A percentile compares a stretch with the other conserved stretches of the same genome.
phyloP scores from a whole-genome alignment of 2,329 filamentous ascomycete species.

The Coniochaeta sp. region DNA sequence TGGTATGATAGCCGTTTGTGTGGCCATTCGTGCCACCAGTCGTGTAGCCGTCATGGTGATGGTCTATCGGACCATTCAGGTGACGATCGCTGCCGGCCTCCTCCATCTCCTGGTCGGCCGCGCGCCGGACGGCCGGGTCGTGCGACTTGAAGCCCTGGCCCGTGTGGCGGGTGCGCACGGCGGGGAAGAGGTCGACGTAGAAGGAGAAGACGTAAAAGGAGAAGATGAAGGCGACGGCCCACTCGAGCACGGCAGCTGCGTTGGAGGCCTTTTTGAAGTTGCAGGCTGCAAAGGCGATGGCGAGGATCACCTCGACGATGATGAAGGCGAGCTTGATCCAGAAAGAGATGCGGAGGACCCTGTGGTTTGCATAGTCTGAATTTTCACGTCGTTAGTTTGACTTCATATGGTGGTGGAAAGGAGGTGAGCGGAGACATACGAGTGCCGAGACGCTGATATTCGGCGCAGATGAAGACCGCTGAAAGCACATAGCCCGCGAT shows the following conservation, averaged over 20 bases:
- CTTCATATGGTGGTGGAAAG: background rate
- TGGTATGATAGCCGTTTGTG: too few species aligned
- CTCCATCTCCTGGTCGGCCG: constrained; percentile 1
- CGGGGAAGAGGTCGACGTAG: constrained; percentile 78
- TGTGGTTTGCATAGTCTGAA: constrained; percentile 65
- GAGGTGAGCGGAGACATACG: constrained; percentile 34
- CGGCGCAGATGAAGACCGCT: constrained; percentile 81
- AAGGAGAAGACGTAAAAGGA: constrained; percentile 85
- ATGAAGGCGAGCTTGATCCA: constrained; percentile 84
- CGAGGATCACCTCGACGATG: constrained; percentile 66
- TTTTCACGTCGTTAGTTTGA: constrained; percentile 1
- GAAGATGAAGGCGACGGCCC: constrained; percentile 74
- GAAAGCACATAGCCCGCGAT: constrained; percentile 79
- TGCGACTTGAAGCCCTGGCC: constrained; percentile 4
- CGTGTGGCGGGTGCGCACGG: constrained; percentile 44
- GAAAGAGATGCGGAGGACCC: constrained; percentile 70
- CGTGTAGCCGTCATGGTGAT: background rate
- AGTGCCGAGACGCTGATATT: constrained; percentile 79
- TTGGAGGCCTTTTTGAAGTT: constrained; percentile 46
- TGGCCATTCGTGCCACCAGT: background rate
- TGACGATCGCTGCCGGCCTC: constrained; percentile 2
- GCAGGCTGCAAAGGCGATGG: constrained; percentile 61
- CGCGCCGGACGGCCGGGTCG: constrained; percentile 6
- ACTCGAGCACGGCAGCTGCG: constrained; percentile 70
- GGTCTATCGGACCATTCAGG: background rate